Evolutionary conservation across 306 rosid species (phyloP).

Genomic region (Fragaria ananassa): DNA sequence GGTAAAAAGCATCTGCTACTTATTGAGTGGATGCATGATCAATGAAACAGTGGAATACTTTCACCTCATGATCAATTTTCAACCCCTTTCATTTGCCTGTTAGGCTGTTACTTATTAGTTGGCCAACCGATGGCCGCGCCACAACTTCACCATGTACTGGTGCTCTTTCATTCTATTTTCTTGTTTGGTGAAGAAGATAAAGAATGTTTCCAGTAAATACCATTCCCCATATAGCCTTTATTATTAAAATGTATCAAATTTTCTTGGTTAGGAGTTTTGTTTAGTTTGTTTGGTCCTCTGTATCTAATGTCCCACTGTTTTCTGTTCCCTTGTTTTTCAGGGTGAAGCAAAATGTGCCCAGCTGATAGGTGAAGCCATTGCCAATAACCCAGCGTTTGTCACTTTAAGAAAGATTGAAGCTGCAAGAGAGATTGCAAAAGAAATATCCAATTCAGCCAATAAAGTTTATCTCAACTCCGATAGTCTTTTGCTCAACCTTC

Average conservation of each 20-base stretch:
- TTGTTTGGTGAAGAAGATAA: not conserved
- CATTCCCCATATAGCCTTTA: not conserved
- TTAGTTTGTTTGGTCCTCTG: not conserved
- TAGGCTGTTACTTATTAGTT: not conserved
- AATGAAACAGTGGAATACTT: not conserved
- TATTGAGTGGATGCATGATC: not conserved
- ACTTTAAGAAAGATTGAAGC: slow-evolving; percentile 88
- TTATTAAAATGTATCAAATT: not conserved
- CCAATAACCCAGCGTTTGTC: slow-evolving; percentile 81
- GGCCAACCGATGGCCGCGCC: not conserved
- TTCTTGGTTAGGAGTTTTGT: not conserved
- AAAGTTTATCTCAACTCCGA: slow-evolving; percentile 60
- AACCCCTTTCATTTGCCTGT: not conserved
- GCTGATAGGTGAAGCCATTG: slow-evolving; percentile 76
- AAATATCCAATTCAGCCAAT: slow-evolving; percentile 60
- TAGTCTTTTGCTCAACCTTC: slow-evolving; percentile 73
- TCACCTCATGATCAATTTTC: not conserved
- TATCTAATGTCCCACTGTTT: not conserved
- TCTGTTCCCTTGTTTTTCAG: slow-evolving; percentile 33
- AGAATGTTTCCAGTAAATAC: not conserved
- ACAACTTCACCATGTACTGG: not conserved
- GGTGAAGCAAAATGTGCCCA: slow-evolving; percentile 87
- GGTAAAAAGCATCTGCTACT: not conserved
- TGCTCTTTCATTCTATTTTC: not conserved
- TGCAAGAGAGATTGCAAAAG: slow-evolving; percentile 73